Conservation (phyloP, 2,329 filamentous ascomycete species). For the Davidsoniella neocaledoniae region DNA sequence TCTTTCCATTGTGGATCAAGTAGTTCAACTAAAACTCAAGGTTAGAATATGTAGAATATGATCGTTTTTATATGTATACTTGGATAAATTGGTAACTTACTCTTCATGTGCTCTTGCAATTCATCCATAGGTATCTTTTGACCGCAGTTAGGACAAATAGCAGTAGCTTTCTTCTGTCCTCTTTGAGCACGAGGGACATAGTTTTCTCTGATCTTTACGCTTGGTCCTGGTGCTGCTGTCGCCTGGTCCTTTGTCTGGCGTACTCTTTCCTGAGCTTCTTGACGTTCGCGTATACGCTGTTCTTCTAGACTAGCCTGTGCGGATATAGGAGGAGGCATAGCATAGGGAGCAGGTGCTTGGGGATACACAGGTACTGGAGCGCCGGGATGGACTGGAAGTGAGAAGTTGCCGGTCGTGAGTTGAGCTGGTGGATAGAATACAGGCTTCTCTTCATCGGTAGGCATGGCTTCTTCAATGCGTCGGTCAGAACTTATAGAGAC, state of each 20-base stretch:
- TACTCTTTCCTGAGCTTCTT: slow-evolving; percentile 43
- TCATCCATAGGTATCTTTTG: slow-evolving; percentile 78
- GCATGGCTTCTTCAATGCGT: slow-evolving; percentile 90
- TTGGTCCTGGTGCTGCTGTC: slow-evolving; percentile 52
- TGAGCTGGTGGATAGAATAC: slow-evolving; percentile 20
- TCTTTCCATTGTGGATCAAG: slow-evolving; percentile 93
- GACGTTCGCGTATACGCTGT: slow-evolving; percentile 44
- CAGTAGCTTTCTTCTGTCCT: slow-evolving; percentile 47
- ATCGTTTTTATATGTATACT: too few relatives aligned
- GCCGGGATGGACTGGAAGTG: slow-evolving; percentile 29
- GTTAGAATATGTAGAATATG: slow-evolving; percentile 14
- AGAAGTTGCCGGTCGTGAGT: slow-evolving; percentile 22
- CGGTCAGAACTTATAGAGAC: slow-evolving; percentile 68
- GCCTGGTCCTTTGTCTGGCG: slow-evolving; percentile 53
- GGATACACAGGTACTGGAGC: slow-evolving; percentile 23
- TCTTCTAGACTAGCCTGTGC: slow-evolving; percentile 34
- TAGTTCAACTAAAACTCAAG: slow-evolving; percentile 52
- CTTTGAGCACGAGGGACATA: slow-evolving; percentile 76
- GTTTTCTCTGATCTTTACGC: slow-evolving; percentile 85
- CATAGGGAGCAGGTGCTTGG: slow-evolving; percentile 18
- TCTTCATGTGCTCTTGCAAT: slow-evolving; percentile 82
- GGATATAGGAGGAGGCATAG: not conserved
- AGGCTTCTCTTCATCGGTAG: slow-evolving; percentile 44
- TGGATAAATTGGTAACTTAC: slow-evolving; percentile 27
- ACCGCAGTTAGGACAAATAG: slow-evolving; percentile 82